Evolutionary conservation across 1,139 yeast species (phyloP).

Genomic region (Saccharomycopsis crataegensis): DNA sequence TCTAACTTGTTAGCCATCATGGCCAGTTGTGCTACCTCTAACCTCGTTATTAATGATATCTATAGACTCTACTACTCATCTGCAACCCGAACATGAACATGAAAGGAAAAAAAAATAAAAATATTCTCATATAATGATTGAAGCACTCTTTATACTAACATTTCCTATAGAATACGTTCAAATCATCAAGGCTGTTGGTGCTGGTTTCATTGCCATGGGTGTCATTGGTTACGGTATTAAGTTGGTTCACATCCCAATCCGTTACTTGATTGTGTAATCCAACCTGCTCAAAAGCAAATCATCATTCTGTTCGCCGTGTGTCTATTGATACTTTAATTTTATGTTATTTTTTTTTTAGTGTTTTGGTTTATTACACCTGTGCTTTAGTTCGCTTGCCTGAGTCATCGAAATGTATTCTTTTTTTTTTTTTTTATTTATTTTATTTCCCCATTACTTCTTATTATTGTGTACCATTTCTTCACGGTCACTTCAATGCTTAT

Average conservation of each 20-base stretch:
- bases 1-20: no score
- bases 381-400: no score
- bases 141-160: not conserved
- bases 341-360: no score
- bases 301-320: not conserved
- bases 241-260: slow-evolving; percentile 91
- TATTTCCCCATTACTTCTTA: no score
- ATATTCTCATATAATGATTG: not conserved
- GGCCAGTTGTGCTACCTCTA: not conserved
- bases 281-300: slow-evolving; percentile 6
- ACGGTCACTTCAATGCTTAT: no score
- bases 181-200: slow-evolving; percentile 91
- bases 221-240: slow-evolving; percentile 94
- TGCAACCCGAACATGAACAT: not conserved
- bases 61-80: not conserved
- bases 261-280: slow-evolving; percentile 83
- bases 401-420: no score
- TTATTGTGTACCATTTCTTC: no score
- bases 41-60: not conserved
- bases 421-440: no score
- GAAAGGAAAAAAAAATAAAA: not conserved
- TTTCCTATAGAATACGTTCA: slow-evolving; percentile 59
- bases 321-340: not conserved
- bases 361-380: no score
- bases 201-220: slow-evolving; percentile 97